phyloP scores from a whole-genome alignment of 78 protist genomes.

The Dictyostelium capitatum region DNA sequence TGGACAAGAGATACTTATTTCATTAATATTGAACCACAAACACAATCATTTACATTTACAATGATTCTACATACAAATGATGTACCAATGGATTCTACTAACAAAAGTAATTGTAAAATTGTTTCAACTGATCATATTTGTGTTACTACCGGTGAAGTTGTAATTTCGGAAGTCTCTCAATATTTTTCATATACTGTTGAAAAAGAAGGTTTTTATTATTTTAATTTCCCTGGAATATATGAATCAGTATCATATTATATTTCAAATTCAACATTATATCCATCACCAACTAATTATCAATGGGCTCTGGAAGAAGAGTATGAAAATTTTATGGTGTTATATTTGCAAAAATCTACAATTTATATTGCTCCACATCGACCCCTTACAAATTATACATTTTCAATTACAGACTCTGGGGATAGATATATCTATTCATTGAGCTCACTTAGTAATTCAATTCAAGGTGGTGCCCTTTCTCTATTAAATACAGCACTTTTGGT shows the following conservation, averaged over 20 bases:
- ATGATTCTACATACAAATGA: neutral
- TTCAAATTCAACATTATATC: neutral
- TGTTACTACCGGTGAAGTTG: conserved; percentile 21
- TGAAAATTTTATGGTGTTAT: neutral
- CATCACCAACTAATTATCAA: neutral
- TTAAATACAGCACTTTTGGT: neutral
- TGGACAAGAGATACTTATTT: conserved; percentile 72
- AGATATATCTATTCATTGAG: neutral
- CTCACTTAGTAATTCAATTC: neutral
- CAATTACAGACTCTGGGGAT: neutral
- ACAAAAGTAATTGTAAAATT: neutral
- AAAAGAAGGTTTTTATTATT: neutral
- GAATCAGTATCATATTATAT: conserved; percentile 25
- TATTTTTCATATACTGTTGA: neutral
- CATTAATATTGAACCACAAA: neutral
- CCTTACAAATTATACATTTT: neutral
- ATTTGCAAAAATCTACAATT: neutral
- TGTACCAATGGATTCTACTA: neutral
- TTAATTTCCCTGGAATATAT: conserved; percentile 21
- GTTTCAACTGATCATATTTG: conserved; percentile 5
- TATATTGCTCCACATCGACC: neutral
- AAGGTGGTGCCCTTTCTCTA: neutral
- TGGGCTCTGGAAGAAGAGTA: neutral
- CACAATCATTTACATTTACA: neutral
- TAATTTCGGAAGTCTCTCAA: no score